Evolutionary conservation across 2,329 filamentous ascomycete species (phyloP).

Genomic region (Monascus ruber): DNA sequence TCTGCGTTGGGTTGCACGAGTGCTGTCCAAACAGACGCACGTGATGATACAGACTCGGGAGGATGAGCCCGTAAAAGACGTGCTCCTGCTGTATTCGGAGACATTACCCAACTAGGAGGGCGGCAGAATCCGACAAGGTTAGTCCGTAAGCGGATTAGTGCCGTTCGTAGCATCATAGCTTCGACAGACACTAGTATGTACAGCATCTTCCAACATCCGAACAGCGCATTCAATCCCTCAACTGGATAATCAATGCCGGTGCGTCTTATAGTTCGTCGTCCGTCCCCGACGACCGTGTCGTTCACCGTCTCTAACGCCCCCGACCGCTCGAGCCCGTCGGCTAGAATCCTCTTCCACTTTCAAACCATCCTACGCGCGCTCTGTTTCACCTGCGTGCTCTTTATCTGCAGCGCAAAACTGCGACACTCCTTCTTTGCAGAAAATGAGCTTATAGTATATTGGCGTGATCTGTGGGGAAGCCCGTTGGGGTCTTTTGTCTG

Average conservation of each 20-base stretch:
- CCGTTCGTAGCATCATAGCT: background rate
- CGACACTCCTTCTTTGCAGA: constrained; percentile 16
- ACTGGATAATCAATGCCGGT: constrained; percentile 44
- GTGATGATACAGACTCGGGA: constrained; percentile 8
- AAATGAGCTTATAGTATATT: constrained; percentile 16
- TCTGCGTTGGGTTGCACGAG: too few species aligned
- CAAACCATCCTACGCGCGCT: constrained; percentile 35
- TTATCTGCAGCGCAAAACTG: constrained; percentile 24
- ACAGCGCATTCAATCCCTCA: background rate
- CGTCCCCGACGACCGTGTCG: constrained; percentile 79
- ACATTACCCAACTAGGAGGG: background rate
- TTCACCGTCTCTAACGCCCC: constrained; percentile 83
- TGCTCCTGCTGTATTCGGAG: background rate
- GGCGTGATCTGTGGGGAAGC: constrained; percentile 23
- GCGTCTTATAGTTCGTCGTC: constrained; percentile 34
- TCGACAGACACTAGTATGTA: background rate
- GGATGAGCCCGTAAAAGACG: background rate
- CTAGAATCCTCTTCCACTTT: constrained; percentile 33
- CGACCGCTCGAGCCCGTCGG: constrained; percentile 33
- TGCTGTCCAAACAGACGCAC: constrained; percentile 5
- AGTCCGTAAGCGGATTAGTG: constrained; percentile 1
- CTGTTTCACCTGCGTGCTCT: constrained; percentile 30
- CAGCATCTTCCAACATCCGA: background rate
- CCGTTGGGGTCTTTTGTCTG: constrained; percentile 19
- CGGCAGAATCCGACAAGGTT: background rate